A percentile compares a stretch with the other conserved stretches of the same genome.
These are phyloP conservation scores for Pichia sp. DNA, from an alignment of 1,139 yeast species.

Conservation along the genomic window DNA sequence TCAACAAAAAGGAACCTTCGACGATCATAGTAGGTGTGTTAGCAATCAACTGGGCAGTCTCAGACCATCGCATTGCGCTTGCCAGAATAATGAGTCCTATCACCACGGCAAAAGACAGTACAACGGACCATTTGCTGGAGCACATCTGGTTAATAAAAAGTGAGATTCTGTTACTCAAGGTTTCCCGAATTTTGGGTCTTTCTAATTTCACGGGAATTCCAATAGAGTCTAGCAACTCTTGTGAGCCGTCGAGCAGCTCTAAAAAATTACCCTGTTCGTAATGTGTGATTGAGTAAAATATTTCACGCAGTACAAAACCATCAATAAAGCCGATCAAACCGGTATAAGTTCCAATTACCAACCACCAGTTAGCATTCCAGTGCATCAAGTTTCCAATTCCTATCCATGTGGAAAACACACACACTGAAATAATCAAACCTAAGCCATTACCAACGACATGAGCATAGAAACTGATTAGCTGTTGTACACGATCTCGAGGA, in stretches of 20 bases:
- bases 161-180: conserved; percentile 28
- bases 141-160: background rate
- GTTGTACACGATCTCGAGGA: conserved; percentile 25
- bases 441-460: conserved; percentile 39
- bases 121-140: background rate
- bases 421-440: conserved; percentile 34
- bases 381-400: conserved; percentile 34
- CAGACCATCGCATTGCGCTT: conserved; percentile 33
- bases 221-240: conserved; percentile 61
- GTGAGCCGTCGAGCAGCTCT: conserved; percentile 55
- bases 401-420: conserved; percentile 35
- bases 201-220: conserved; percentile 38
- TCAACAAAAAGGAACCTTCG: background rate
- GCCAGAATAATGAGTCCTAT: conserved; percentile 31
- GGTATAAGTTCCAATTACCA: conserved; percentile 40
- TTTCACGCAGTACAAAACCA: conserved; percentile 38
- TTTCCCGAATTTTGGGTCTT: conserved; percentile 16
- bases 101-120: conserved; percentile 19
- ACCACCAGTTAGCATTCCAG: conserved; percentile 39
- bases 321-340: conserved; percentile 39
- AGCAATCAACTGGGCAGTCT: conserved; percentile 35
- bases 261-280: conserved; percentile 32
- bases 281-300: conserved; percentile 31
- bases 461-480: conserved; percentile 35
- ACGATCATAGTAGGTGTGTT: conserved; percentile 29